A percentile compares a stretch with the other conserved stretches of the same genome.
Conservation (phyloP, 257 asterid species). For the Scutellaria baicalensis region DNA sequence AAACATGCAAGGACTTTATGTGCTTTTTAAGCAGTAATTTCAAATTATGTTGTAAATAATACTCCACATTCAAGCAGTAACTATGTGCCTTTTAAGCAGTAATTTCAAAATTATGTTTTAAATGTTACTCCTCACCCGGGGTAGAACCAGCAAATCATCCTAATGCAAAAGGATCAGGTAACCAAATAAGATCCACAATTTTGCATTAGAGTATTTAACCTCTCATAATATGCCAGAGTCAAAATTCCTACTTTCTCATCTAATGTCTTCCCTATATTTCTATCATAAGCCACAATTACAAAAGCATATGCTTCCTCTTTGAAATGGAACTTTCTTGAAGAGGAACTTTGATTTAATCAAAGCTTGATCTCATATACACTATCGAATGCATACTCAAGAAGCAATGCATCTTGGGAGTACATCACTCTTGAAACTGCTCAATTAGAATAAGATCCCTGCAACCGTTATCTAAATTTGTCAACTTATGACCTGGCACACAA, state of each 20-base stretch:
- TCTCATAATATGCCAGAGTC: neutral
- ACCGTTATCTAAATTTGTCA: neutral
- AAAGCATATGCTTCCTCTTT: too few relatives aligned
- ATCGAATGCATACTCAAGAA: neutral
- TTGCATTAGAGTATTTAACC: neutral
- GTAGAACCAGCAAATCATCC: neutral
- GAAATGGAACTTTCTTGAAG: too few relatives aligned
- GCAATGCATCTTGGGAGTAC: neutral
- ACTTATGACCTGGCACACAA: neutral
- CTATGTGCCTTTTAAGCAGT: neutral
- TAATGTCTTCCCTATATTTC: neutral
- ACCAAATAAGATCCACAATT: neutral
- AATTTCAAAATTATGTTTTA: neutral
- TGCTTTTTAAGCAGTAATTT: neutral
- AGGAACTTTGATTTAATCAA: too few relatives aligned
- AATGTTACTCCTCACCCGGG: neutral
- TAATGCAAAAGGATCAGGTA: neutral
- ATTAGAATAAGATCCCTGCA: neutral
- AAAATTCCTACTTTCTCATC: neutral
- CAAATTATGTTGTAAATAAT: neutral
- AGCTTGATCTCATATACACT: too few relatives aligned
- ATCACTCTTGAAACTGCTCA: neutral
- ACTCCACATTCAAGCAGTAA: neutral
- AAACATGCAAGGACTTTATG: neutral
- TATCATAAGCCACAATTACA: neutral